Evolutionary conservation across 2,329 filamentous ascomycete species (phyloP).

Genomic region (Cercospora sp.): DNA sequence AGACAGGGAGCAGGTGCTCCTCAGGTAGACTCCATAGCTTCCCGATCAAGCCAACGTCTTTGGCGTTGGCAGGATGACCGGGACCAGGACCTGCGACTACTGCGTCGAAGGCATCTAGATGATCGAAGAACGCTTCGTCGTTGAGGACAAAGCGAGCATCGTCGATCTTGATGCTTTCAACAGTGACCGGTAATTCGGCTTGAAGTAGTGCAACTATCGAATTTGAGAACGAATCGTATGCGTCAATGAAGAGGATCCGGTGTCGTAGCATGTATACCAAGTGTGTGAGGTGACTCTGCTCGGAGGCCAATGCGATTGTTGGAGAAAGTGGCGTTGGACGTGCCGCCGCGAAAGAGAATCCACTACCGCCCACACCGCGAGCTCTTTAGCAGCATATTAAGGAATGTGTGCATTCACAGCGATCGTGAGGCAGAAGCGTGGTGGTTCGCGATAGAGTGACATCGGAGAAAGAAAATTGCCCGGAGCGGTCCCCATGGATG

Average conservation of each 20-base stretch:
- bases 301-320: constrained; percentile 8
- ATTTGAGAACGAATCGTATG: constrained; percentile 95
- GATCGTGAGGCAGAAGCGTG: neutral
- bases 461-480: constrained; percentile 4
- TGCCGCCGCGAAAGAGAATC: neutral
- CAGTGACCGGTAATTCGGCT: constrained; percentile 63
- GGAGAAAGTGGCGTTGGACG: neutral
- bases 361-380: constrained; percentile 1
- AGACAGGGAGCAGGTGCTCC: constrained; percentile 66
- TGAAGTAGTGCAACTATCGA: constrained; percentile 85
- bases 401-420: neutral
- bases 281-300: neutral
- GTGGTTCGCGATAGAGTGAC: constrained; percentile 1
- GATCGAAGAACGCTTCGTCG: constrained; percentile 43
- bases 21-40: constrained; percentile 69
- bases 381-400: neutral
- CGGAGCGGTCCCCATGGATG: neutral
- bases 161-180: constrained; percentile 66
- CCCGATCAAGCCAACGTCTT: constrained; percentile 81
- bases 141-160: constrained; percentile 42
- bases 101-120: constrained; percentile 68
- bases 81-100: constrained; percentile 90
- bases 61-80: constrained; percentile 68
- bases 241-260: constrained; percentile 79
- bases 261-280: constrained; percentile 30